These are phyloP conservation scores for Solanum arcanum DNA, from an alignment of 257 asterid species.

Conservation along the genomic window DNA sequence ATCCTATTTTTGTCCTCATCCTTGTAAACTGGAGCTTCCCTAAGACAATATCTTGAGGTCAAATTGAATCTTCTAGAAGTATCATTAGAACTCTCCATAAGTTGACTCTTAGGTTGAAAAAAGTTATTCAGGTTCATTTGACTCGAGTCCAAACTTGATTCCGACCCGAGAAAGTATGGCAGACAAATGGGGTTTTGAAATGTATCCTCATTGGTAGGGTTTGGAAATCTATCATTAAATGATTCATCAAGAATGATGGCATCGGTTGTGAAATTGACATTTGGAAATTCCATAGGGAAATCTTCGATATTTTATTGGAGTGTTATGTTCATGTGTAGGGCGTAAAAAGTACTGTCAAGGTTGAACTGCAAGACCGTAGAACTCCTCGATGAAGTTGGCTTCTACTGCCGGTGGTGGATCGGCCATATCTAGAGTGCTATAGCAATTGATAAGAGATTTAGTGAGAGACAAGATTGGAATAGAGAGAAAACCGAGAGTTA, in stretches of 20 bases:
- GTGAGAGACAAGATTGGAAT: neutral
- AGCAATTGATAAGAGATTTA: neutral
- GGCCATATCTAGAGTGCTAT: slow-evolving; percentile 14
- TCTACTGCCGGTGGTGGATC: slow-evolving; percentile 3
- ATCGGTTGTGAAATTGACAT: slow-evolving; percentile 18
- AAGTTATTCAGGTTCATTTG: slow-evolving; percentile 2
- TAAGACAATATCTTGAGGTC: neutral
- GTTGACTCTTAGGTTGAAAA: neutral
- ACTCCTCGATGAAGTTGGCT: slow-evolving; percentile 8
- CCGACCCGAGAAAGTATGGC: neutral
- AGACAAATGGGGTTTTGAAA: neutral
- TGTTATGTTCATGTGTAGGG: slow-evolving; percentile 8
- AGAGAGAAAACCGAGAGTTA: neutral
- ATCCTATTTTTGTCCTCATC: slow-evolving; percentile 71
- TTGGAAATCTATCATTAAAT: slow-evolving; percentile 41
- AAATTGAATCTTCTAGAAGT: neutral
- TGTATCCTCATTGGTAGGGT: neutral
- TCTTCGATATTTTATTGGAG: neutral
- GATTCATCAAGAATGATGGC: slow-evolving; percentile 56
- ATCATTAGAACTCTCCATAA: neutral
- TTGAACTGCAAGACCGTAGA: slow-evolving; percentile 20
- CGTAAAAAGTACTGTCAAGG: slow-evolving; percentile 36
- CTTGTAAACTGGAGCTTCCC: slow-evolving; percentile 12
- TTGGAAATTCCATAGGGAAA: neutral
- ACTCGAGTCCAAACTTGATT: neutral